Base-by-base conservation (phyloP, 805 yeast genomes). In the Barnettozyma salicaria region DNA sequence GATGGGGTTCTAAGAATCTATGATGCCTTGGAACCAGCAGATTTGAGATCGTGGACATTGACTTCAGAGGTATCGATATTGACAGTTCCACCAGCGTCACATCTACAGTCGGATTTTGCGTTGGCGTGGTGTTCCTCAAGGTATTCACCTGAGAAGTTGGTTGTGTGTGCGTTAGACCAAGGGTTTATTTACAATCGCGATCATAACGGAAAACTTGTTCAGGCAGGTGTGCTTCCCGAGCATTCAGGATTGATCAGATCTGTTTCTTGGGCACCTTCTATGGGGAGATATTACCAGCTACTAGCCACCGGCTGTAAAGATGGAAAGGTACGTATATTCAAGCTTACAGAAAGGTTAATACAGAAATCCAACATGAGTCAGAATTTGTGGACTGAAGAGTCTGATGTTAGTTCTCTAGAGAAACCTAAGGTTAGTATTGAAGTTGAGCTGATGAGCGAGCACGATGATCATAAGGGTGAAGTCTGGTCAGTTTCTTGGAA, bases 401-500 rank as follows among this genome's bases (percentile, higher is more conserved):
- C 42, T 18, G 42, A 37, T 22, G 30, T 26, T 37, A 52, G 46
- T 17, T 16, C 36, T 49, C 50, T 38, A 52, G 29, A 36, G 25
- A 32, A 50, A 24, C 53, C 53, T 17, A 44, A 43, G 10, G 51
- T 55, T 4, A 42, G 44, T 4, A 37, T 70, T 34, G 64, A 68
- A 24, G 73, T 84, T 11, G 84, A 78, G 43, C 64, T 76, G 12
- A 54, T 83, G 32, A 80, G 85, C 32, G 76, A 76, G 48, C 76
- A 83, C 45, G 78, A 70, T 42, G 92, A 83, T 55, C 95, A 86
- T 55, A 72, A 76, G 42, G 80, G 83, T 38, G 95, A 92, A 60
- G 96, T 92, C 1, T 92, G 99, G 98, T 74, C 89, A 27, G 97
- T 92, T 2, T 74, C 84, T 19, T 92, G 98, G 97, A 92, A 92